Conservation (phyloP, 164 flowering plant species). For the Vitis labrusca region DNA sequence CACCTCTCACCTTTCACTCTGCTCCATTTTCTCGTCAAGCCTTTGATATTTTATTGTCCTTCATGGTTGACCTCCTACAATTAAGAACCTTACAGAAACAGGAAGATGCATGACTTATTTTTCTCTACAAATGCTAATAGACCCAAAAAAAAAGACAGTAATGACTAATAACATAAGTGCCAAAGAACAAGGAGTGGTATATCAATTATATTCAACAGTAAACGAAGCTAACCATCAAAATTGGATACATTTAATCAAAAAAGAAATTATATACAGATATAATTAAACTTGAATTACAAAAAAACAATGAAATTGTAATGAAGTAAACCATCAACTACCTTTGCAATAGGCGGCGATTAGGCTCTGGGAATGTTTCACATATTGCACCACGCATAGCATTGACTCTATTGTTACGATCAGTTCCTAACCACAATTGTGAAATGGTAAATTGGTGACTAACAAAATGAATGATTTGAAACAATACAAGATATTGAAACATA, state of each 20-base stretch:
- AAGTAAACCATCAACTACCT: constrained; percentile 48
- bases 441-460: constrained; percentile 2
- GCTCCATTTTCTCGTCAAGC: no score
- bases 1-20: no score
- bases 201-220: no score
- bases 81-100: no score
- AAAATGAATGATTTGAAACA: not conserved
- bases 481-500: not conserved
- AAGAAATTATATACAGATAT: not conserved
- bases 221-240: not conserved
- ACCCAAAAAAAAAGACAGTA: no score
- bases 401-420: constrained; percentile 64
- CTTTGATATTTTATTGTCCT: no score
- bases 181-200: no score
- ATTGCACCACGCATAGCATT: constrained; percentile 77
- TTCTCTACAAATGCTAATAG: no score
- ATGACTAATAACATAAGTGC: no score
- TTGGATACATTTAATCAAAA: not conserved
- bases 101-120: no score
- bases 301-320: not conserved
- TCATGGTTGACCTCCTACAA: no score
- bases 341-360: constrained; percentile 83
- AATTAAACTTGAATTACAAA: not conserved
- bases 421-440: constrained; percentile 44
- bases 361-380: constrained; percentile 92